phyloP scores from a whole-genome alignment of 2,329 filamentous ascomycete species.

The Hypoxylon sp. region DNA sequence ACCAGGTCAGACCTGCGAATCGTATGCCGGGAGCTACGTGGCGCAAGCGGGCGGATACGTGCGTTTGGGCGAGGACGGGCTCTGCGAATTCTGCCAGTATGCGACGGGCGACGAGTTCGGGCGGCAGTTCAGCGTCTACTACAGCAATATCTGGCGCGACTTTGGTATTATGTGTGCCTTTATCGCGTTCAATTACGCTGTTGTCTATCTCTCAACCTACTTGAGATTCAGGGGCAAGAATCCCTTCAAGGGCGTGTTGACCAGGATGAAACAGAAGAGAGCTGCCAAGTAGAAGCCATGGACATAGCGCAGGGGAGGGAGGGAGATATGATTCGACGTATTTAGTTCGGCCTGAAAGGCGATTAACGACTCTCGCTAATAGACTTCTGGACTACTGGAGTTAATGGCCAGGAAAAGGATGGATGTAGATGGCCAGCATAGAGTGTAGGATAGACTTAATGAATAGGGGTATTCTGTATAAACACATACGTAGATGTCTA shows the following conservation, averaged over 20 bases:
- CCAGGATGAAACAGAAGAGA: constrained; percentile 45
- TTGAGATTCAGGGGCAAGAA: constrained; percentile 58
- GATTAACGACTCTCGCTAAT: constrained; percentile 11
- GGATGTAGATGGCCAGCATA: neutral
- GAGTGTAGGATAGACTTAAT: constrained; percentile 9
- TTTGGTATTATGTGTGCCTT: constrained; percentile 75
- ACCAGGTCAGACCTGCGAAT: constrained; percentile 68
- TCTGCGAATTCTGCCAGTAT: constrained; percentile 76
- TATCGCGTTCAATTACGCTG: constrained; percentile 71
- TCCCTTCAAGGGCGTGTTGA: constrained; percentile 52
- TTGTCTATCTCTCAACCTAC: constrained; percentile 58
- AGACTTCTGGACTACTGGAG: neutral
- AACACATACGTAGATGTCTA: neutral
- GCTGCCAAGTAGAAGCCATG: neutral
- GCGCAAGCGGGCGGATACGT: constrained; percentile 71
- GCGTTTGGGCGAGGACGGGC: constrained; percentile 63
- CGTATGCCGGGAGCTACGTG: constrained; percentile 69
- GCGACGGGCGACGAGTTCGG: constrained; percentile 72
- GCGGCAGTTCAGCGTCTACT: constrained; percentile 70
- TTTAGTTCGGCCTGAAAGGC: neutral
- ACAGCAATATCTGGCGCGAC: constrained; percentile 73
- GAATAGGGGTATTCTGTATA: constrained; percentile 10
- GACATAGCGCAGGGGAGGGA: neutral
- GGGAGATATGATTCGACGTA: neutral
- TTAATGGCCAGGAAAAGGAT: neutral